A percentile compares a stretch with the other conserved stretches of the same genome.
These are phyloP conservation scores for Plasmopara muralis DNA, from an alignment of 352 stramenopile genomes.

Conservation along the genomic window DNA sequence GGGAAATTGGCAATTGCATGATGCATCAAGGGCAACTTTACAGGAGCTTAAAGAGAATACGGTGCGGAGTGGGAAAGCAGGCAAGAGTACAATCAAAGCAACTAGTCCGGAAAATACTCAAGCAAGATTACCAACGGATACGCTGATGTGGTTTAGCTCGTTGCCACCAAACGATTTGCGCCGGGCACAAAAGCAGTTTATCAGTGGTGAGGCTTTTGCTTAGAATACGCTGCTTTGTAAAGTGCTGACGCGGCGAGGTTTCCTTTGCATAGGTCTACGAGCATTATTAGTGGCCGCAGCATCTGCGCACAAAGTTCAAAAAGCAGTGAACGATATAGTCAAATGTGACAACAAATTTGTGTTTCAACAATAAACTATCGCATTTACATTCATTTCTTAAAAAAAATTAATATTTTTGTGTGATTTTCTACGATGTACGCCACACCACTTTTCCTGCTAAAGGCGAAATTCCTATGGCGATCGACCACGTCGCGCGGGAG, in stretches of 20 bases:
- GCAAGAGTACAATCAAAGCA: background rate
- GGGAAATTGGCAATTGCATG: constrained; percentile 18
- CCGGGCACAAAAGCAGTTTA: constrained; percentile 54
- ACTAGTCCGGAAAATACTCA: background rate
- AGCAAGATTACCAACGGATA: constrained; percentile 1
- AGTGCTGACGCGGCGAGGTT: background rate
- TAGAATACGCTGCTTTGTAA: background rate
- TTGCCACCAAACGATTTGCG: constrained; percentile 58
- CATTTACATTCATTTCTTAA: too few species aligned
- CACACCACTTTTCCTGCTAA: background rate
- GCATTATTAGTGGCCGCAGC: constrained; percentile 28
- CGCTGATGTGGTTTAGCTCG: constrained; percentile 73
- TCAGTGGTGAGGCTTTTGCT: constrained; percentile 30
- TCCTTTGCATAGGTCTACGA: constrained; percentile 24
- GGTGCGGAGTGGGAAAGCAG: constrained; percentile 16
- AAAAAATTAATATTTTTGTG: background rate
- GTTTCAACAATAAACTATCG: background rate
- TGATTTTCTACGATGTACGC: too few species aligned
- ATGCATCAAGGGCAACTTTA: constrained; percentile 3
- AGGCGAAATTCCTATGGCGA: background rate
- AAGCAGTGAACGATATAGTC: constrained; percentile 12
- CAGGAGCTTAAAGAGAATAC: background rate
- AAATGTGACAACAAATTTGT: background rate
- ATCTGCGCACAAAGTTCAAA: constrained; percentile 26
- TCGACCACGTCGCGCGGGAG: background rate